A percentile compares a stretch with the other conserved stretches of the same genome.
Evolutionary conservation across 2,329 filamentous ascomycete genomes (phyloP).

Genomic region (Colletotrichum spaethianum): DNA sequence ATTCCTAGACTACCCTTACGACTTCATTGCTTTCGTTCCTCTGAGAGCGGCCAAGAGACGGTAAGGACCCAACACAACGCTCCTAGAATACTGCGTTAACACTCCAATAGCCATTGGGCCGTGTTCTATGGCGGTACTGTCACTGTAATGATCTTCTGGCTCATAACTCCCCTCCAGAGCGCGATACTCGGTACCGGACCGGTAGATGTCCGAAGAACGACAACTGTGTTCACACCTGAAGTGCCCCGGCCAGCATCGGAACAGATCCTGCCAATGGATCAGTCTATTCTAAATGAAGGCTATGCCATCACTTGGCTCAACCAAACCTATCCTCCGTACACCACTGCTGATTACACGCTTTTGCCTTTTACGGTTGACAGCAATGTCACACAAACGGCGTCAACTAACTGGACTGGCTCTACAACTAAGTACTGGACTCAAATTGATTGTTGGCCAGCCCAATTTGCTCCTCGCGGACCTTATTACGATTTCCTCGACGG

Average conservation of each 20-base stretch:
- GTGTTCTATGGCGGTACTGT: constrained; percentile 63
- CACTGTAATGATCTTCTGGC: constrained; percentile 68
- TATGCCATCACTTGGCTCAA: constrained; percentile 63
- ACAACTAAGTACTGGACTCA: constrained; percentile 54
- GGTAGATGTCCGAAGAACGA: constrained; percentile 44
- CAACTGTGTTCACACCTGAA: neutral
- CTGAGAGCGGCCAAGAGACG: constrained; percentile 47
- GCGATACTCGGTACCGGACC: constrained; percentile 63
- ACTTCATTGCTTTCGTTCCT: constrained; percentile 53
- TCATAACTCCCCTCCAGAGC: constrained; percentile 68
- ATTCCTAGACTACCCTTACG: constrained; percentile 66
- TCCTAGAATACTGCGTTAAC: neutral
- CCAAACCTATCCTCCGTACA: constrained; percentile 60
- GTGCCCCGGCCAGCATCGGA: constrained; percentile 41
- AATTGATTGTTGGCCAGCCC: constrained; percentile 55
- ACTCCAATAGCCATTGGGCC: constrained; percentile 63
- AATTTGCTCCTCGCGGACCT: constrained; percentile 19
- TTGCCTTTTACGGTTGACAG: constrained; percentile 56
- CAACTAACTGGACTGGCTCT: constrained; percentile 47
- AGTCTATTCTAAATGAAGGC: constrained; percentile 57
- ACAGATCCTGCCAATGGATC: constrained; percentile 47
- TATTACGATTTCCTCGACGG: constrained; percentile 53
- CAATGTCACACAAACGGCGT: neutral
- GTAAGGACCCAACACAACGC: constrained; percentile 50
- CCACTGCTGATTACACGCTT: constrained; percentile 56